Percentiles rank a stretch among this genome's conserved stretches.
These are phyloP conservation scores for Fusarium poae DNA, from an alignment of 2,329 filamentous ascomycete species.

Conservation along the genomic window DNA sequence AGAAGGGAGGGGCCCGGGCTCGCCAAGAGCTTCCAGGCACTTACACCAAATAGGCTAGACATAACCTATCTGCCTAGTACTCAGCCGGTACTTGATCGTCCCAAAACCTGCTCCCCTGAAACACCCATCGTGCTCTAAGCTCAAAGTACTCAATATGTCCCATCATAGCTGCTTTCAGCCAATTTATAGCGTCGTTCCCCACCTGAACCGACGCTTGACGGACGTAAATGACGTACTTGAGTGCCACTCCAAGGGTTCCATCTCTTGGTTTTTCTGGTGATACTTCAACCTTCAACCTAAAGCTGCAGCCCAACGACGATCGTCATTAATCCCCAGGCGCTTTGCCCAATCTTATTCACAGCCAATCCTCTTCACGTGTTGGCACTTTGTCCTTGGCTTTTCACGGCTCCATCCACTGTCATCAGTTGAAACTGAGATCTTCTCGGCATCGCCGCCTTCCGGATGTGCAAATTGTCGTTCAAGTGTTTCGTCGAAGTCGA, in stretches of 20 bases:
- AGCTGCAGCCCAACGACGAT: slow-evolving; percentile 33
- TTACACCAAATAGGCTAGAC: slow-evolving; percentile 33
- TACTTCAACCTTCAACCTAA: slow-evolving; percentile 39
- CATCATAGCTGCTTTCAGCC: slow-evolving; percentile 32
- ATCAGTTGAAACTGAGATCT: slow-evolving; percentile 26
- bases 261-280: slow-evolving; percentile 29
- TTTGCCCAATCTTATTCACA: slow-evolving; percentile 17
- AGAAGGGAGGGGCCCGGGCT: background rate
- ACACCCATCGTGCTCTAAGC: background rate
- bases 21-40: slow-evolving; percentile 39
- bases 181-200: slow-evolving; percentile 25
- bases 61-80: too few species aligned
- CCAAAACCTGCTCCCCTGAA: background rate
- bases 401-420: slow-evolving; percentile 13
- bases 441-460: slow-evolving; percentile 39
- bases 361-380: slow-evolving; percentile 14
- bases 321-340: slow-evolving; percentile 31
- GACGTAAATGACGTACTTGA: slow-evolving; percentile 38
- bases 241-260: slow-evolving; percentile 29
- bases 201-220: slow-evolving; percentile 23
- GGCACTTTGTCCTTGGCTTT: background rate
- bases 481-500: slow-evolving; percentile 11
- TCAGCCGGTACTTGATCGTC: slow-evolving; percentile 6
- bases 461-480: slow-evolving; percentile 38
- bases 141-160: slow-evolving; percentile 8